Conservation (phyloP, 1,139 yeast species). For the Kurtzmaniella natalensis region DNA sequence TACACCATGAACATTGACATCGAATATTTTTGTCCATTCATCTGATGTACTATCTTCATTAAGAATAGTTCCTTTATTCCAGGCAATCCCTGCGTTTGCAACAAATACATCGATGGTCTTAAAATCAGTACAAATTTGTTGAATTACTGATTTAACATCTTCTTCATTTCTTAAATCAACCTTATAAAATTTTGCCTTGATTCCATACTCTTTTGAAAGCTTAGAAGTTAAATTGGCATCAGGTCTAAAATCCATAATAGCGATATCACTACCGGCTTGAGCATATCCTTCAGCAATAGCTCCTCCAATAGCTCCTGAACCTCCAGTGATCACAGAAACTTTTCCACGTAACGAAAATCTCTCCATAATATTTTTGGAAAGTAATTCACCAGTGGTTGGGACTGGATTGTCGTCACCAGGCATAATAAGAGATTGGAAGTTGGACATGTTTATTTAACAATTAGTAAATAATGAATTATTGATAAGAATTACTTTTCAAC, state of each 20-base stretch:
- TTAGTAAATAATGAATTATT: too few relatives aligned
- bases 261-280: slow-evolving; percentile 42
- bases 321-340: slow-evolving; percentile 39
- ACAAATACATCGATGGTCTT: slow-evolving; percentile 72
- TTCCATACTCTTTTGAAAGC: slow-evolving; percentile 53
- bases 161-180: slow-evolving; percentile 58
- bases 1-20: slow-evolving; percentile 53
- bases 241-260: slow-evolving; percentile 62
- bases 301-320: slow-evolving; percentile 39
- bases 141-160: slow-evolving; percentile 51
- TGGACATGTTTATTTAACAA: too few relatives aligned
- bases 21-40: slow-evolving; percentile 45
- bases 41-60: slow-evolving; percentile 47
- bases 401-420: too few relatives aligned
- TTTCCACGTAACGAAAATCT: slow-evolving; percentile 28
- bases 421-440: too few relatives aligned
- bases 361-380: slow-evolving; percentile 12
- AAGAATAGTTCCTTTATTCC: slow-evolving; percentile 67
- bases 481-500: too few relatives aligned
- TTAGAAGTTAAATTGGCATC: slow-evolving; percentile 40
- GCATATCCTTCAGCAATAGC: slow-evolving; percentile 38
- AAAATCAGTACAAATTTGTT: slow-evolving; percentile 58
- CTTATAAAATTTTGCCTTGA: slow-evolving; percentile 60
- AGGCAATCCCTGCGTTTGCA: slow-evolving; percentile 85
- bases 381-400: too few relatives aligned